phyloP scores from a whole-genome alignment of 2,329 filamentous ascomycete genomes.

The Fusarium sp. region DNA sequence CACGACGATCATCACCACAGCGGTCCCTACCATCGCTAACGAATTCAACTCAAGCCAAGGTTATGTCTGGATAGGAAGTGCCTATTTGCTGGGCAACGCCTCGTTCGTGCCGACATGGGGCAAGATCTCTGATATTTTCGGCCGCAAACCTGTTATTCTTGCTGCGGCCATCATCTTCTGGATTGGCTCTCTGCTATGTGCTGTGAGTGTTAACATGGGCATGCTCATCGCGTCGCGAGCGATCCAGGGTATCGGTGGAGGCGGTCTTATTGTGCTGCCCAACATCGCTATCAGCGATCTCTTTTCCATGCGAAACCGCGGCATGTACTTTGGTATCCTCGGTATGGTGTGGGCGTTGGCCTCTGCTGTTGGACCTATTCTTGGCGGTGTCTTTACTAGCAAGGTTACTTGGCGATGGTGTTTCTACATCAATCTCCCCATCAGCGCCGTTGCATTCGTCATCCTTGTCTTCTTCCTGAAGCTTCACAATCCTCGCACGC shows the following conservation, averaged over 20 bases:
- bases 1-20: constrained; percentile 73
- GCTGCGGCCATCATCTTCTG: constrained; percentile 64
- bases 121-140: constrained; percentile 68
- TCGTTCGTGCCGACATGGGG: constrained; percentile 77
- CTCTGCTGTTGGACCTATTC: constrained; percentile 71
- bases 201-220: constrained; percentile 59
- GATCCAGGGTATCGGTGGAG: constrained; percentile 67
- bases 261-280: constrained; percentile 68
- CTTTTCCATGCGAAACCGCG: constrained; percentile 63
- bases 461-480: constrained; percentile 71
- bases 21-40: constrained; percentile 71
- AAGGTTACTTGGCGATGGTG: constrained; percentile 76
- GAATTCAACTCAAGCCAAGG: constrained; percentile 74
- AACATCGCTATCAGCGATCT: constrained; percentile 69
- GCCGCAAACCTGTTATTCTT: constrained; percentile 66
- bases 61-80: constrained; percentile 82
- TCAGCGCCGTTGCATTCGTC: constrained; percentile 58
- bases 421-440: constrained; percentile 72
- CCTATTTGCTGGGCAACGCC: constrained; percentile 77
- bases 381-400: constrained; percentile 75
- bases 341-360: constrained; percentile 73
- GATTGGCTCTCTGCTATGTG: constrained; percentile 65
- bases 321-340: constrained; percentile 64
- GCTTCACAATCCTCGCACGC: constrained; percentile 74
- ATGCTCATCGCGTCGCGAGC: constrained; percentile 66